phyloP scores from a whole-genome alignment of 2,329 filamentous ascomycete genomes.

The Ascocoryne sarcoides region DNA sequence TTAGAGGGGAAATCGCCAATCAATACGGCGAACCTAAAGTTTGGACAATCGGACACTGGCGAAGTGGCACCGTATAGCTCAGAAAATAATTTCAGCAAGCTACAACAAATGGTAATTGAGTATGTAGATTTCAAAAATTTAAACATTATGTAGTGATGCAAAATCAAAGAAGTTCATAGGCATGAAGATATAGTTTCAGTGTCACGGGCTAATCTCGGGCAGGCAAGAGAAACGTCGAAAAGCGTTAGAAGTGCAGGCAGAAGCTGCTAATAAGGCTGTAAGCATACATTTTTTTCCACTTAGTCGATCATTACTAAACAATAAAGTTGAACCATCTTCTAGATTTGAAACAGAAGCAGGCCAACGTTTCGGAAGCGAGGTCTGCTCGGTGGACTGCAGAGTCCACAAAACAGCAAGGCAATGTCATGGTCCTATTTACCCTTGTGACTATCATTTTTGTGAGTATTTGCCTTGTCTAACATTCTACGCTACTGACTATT shows the following conservation, averaged over 20 bases:
- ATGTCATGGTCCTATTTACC: slow-evolving; percentile 38
- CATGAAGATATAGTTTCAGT: too few relatives aligned
- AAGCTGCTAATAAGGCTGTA: slow-evolving; percentile 9
- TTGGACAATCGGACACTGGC: background rate
- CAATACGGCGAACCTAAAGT: background rate
- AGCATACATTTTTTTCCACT: background rate
- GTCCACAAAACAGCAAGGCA: slow-evolving; percentile 8
- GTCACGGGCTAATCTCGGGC: too few relatives aligned
- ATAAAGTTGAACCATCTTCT: slow-evolving; percentile 28
- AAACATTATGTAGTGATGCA: too few relatives aligned
- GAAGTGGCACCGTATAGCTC: slow-evolving; percentile 2
- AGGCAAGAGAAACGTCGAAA: slow-evolving; percentile 7
- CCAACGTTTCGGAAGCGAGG: slow-evolving; percentile 36
- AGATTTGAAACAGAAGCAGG: slow-evolving; percentile 38
- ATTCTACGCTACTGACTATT: background rate
- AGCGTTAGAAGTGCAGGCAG: slow-evolving; percentile 4
- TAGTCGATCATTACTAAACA: background rate
- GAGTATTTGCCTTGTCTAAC: slow-evolving; percentile 10
- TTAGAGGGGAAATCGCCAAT: background rate
- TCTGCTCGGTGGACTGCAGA: slow-evolving; percentile 33
- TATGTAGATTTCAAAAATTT: too few relatives aligned
- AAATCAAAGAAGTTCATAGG: too few relatives aligned
- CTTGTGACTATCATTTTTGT: slow-evolving; percentile 40
- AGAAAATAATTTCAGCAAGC: slow-evolving; percentile 1
- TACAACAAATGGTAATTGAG: slow-evolving; percentile 3